Percentiles rank a stretch among this genome's conserved stretches.
These are phyloP conservation scores for Intubia oerlemansii DNA, from an alignment of 2,329 filamentous ascomycete genomes.

Conservation along the genomic window DNA sequence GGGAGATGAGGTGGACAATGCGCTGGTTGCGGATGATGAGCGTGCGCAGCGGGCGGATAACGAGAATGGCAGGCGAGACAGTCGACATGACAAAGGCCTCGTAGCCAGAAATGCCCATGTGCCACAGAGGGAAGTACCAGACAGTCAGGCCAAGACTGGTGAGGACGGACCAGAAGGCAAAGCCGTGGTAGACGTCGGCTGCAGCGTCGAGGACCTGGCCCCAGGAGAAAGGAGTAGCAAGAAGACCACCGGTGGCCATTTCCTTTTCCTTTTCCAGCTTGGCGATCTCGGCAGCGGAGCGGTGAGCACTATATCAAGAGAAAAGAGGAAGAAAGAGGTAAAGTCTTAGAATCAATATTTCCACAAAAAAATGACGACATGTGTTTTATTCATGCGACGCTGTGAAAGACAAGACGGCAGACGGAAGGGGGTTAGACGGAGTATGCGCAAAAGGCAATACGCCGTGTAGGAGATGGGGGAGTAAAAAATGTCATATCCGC, in stretches of 20 bases:
- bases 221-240: constrained; percentile 57
- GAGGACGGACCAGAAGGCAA: constrained; percentile 86
- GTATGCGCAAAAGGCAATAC: too few species aligned
- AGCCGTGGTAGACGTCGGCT: constrained; percentile 85
- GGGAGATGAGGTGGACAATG: constrained; percentile 52
- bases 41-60: constrained; percentile 44
- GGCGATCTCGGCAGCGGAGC: constrained; percentile 23
- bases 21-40: constrained; percentile 48
- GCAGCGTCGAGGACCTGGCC: constrained; percentile 55
- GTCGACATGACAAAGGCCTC: constrained; percentile 77
- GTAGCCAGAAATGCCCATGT: constrained; percentile 97
- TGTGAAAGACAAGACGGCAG: too few species aligned
- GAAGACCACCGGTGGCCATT: constrained; percentile 41
- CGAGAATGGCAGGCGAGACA: constrained; percentile 60
- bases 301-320: constrained; percentile 24
- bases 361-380: too few species aligned
- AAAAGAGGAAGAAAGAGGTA: too few species aligned
- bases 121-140: constrained; percentile 97
- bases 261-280: constrained; percentile 60
- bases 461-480: too few species aligned
- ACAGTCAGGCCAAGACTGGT: constrained; percentile 76
- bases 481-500: too few species aligned
- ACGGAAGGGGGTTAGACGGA: too few species aligned
- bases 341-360: constrained; percentile 18
- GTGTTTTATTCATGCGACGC: too few species aligned